Evolutionary conservation across 768 basidiomycete species (phyloP).

Genomic region (Paxillus involutus): DNA sequence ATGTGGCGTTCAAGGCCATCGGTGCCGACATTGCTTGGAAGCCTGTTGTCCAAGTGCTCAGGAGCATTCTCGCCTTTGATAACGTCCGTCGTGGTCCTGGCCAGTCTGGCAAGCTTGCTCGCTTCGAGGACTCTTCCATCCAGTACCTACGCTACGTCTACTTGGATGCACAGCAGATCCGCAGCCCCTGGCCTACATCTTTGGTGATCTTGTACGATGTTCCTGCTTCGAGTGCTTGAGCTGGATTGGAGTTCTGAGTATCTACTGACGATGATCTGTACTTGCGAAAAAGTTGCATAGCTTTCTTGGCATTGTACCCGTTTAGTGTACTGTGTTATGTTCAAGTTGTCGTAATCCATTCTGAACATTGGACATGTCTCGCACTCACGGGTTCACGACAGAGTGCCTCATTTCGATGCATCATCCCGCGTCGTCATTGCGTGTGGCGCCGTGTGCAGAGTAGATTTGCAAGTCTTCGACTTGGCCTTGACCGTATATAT

Average conservation of each 20-base stretch:
- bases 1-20: conserved; percentile 47
- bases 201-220: conserved; percentile 51
- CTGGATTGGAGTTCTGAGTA: neutral
- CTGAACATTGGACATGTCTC: neutral
- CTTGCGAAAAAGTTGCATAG: neutral
- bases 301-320: conserved; percentile 3
- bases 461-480: no score
- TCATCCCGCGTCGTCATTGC: no score
- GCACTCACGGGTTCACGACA: neutral
- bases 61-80: conserved; percentile 56
- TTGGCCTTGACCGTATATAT: no score
- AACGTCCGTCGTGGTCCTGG: conserved; percentile 68
- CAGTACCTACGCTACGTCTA: conserved; percentile 56
- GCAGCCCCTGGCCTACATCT: conserved; percentile 66
- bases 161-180: conserved; percentile 47
- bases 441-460: no score
- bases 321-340: neutral
- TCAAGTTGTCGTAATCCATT: neutral
- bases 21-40: conserved; percentile 58
- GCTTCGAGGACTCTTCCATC: conserved; percentile 50
- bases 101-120: conserved; percentile 60
- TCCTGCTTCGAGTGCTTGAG: conserved; percentile 18
- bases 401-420: no score
- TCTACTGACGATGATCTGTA: neutral
- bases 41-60: conserved; percentile 61